Evolutionary conservation across 2,329 filamentous ascomycete genomes (phyloP), one percentile per base, ranked within the genome.

Genomic region (Aspergillus carbonarius): DNA sequence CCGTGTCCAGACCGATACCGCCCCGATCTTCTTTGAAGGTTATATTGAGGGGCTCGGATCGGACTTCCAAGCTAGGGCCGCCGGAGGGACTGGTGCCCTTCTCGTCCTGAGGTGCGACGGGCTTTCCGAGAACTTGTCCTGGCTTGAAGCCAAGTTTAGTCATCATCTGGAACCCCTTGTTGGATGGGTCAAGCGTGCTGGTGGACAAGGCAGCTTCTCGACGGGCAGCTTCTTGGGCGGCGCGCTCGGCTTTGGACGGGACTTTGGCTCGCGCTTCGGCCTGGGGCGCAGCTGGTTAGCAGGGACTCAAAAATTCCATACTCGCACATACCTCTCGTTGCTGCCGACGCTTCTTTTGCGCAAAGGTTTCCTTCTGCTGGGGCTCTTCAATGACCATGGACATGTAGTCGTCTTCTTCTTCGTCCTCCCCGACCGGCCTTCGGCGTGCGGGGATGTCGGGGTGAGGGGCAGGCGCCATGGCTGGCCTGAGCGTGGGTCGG

Each of bases 101-200:
- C n/a, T 18, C 40, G n/a, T 46, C 30, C 9, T 18, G 30, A 23
- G 71, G 61, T 25, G 77, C 75, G 8, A 77, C 77, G n/a, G 81
- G 79, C 66, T 84, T 86, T 1, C 95, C 95, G 3, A 98, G 79
- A 0, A 87, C 83, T 35, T 85, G 86, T 23, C 93, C 92, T 18
- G 85, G 81, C 58, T 86, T 88, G 78, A 96, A 99, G 0, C 95
- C 95, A 82, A 99, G 91, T 75, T 91, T 93, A 20, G 91, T 89
- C 93, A 99, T 96, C 92, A 99, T 97, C 64, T 91, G 87, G 61
- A 96, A 86, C 1, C 93, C 95, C 72, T 97, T 98, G 78, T 88
- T 96, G 67, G 83, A 84, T 51, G 85, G 82, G 18, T 87, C 84
- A 6, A 96, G 80, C 50, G 95, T 81, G 5, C 89, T 90, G n/a